These are phyloP conservation scores for Casuarina glauca DNA, from an alignment of 306 rosid species.

Conservation along the genomic window DNA sequence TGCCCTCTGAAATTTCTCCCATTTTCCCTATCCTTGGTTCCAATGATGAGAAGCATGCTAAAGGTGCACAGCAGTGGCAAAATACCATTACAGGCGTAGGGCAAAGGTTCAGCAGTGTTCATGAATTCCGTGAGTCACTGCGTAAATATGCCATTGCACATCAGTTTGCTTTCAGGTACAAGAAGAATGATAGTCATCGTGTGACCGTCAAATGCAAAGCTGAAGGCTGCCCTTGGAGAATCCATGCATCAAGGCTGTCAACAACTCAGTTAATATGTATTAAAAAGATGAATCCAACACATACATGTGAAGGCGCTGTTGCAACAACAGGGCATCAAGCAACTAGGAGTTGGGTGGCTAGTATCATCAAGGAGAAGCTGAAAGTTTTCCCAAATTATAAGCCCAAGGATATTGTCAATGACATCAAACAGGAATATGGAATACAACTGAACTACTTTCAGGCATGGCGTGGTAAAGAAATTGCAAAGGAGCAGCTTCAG, in stretches of 20 bases:
- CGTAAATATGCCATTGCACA: slow-evolving; percentile 97
- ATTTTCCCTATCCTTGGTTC: slow-evolving; percentile 39
- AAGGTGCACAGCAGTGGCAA: slow-evolving; percentile 94
- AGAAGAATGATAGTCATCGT: slow-evolving; percentile 97
- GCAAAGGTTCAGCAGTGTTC: slow-evolving; percentile 84
- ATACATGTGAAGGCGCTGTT: slow-evolving; percentile 84
- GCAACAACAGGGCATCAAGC: slow-evolving; percentile 98
- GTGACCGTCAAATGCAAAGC: slow-evolving; percentile 98
- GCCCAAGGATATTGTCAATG: slow-evolving; percentile 96
- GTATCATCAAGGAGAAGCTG: slow-evolving; percentile 92
- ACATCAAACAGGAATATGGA: slow-evolving; percentile 93
- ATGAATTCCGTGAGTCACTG: slow-evolving; percentile 88
- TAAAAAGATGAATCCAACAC: slow-evolving; percentile 86
- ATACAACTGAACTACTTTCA: slow-evolving; percentile 94
- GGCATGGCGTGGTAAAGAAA: slow-evolving; percentile 99
- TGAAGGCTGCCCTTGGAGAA: slow-evolving; percentile 99
- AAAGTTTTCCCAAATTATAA: slow-evolving; percentile 82
- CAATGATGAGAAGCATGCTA: slow-evolving; percentile 60
- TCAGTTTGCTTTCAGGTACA: slow-evolving; percentile 92
- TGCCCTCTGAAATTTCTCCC: slow-evolving; percentile 49
- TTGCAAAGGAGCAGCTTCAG: slow-evolving; percentile 99
- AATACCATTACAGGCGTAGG: slow-evolving; percentile 93
- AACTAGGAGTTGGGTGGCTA: slow-evolving; percentile 97
- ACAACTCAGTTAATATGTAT: slow-evolving; percentile 93
- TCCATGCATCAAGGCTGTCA: slow-evolving; percentile 95